Conservation (phyloP, 1,139 yeast genomes). For the Suhomyces choctaworum region DNA sequence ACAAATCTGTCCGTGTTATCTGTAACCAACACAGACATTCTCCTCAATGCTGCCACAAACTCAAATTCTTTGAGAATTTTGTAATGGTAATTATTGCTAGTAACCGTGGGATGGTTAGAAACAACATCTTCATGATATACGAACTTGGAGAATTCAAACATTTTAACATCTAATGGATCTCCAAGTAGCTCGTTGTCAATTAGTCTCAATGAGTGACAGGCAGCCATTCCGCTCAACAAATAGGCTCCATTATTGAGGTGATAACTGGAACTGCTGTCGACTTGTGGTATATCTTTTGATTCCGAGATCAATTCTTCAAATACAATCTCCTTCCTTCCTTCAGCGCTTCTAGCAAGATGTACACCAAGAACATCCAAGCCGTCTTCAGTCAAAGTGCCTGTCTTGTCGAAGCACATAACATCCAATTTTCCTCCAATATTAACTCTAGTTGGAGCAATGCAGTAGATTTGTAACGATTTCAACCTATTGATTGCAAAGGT, state of each 20-base stretch:
- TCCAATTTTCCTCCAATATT: slow-evolving; percentile 94
- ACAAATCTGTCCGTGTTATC: slow-evolving; percentile 41
- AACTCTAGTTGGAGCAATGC: slow-evolving; percentile 91
- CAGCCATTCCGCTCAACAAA: slow-evolving; percentile 59
- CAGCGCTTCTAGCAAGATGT: slow-evolving; percentile 58
- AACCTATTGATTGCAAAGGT: slow-evolving; percentile 84
- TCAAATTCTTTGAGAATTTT: slow-evolving; percentile 75
- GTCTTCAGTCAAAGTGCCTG: slow-evolving; percentile 96
- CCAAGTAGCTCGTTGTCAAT: slow-evolving; percentile 84
- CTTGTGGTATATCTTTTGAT: slow-evolving; percentile 17
- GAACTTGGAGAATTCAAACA: slow-evolving; percentile 90
- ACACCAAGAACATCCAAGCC: slow-evolving; percentile 92
- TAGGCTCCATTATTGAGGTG: slow-evolving; percentile 33
- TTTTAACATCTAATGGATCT: slow-evolving; percentile 88
- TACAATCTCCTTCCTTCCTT: slow-evolving; percentile 50
- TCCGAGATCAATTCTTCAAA: slow-evolving; percentile 47
- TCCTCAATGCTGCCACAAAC: slow-evolving; percentile 76
- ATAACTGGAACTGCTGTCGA: slow-evolving; percentile 13
- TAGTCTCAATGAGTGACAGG: slow-evolving; percentile 83
- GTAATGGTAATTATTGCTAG: slow-evolving; percentile 35
- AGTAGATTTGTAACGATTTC: slow-evolving; percentile 64
- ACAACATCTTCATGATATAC: slow-evolving; percentile 63
- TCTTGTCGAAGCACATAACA: slow-evolving; percentile 89
- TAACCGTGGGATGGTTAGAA: slow-evolving; percentile 26
- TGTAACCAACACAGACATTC: slow-evolving; percentile 76